These are phyloP conservation scores for Beauveria caledonica DNA, from an alignment of 2,329 filamentous ascomycete species.

Conservation along the genomic window DNA sequence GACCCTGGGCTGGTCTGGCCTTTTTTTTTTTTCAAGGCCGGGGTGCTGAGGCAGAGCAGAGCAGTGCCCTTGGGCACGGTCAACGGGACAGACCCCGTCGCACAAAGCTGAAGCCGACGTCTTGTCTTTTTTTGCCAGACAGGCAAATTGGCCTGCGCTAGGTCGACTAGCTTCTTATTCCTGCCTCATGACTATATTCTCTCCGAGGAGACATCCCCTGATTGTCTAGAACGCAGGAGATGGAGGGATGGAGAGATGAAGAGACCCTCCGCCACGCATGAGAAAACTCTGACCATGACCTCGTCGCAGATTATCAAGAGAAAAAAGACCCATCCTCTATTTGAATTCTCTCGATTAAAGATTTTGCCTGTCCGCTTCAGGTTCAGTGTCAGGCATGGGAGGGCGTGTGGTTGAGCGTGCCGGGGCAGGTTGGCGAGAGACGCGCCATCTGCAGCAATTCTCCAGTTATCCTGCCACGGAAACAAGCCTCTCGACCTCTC, in stretches of 20 bases:
- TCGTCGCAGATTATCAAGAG: neutral
- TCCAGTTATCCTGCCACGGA: conserved; percentile 6
- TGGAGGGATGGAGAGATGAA: neutral
- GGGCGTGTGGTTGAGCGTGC: neutral
- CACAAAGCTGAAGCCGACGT: conserved; percentile 2
- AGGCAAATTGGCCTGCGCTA: neutral
- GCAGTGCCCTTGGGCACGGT: neutral
- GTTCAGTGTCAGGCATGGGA: neutral
- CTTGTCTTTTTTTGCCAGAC: conserved; percentile 1
- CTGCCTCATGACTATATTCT: neutral
- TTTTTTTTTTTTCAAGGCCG: neutral
- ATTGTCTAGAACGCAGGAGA: neutral
- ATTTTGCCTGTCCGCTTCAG: neutral
- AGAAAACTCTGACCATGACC: neutral
- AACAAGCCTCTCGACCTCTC: neutral
- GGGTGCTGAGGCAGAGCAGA: neutral
- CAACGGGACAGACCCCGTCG: neutral
- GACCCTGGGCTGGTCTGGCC: neutral
- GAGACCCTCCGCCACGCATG: neutral
- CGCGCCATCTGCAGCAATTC: neutral
- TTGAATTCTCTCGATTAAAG: neutral
- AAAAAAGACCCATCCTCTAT: neutral
- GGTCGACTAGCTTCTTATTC: too few species aligned
- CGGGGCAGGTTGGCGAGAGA: neutral
- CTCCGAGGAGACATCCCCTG: neutral